Evolutionary conservation across 345 rosid genomes (phyloP).

Genomic region (Brassica nigra): DNA sequence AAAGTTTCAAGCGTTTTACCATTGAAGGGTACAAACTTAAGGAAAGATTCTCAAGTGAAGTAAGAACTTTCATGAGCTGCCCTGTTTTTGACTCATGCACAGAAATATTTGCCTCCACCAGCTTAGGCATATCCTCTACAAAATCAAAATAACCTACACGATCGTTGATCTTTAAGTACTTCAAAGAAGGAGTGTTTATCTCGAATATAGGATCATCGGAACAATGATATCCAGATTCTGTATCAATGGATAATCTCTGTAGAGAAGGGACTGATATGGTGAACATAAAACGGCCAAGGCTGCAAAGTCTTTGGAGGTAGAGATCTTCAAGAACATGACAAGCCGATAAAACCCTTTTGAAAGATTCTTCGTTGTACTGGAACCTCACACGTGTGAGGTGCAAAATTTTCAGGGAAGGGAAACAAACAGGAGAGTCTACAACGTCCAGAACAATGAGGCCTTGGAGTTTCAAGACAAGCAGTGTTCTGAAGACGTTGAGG

Average conservation of each 20-base stretch:
- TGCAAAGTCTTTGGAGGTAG: background rate
- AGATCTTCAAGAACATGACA: constrained; percentile 30
- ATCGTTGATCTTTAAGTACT: constrained; percentile 6
- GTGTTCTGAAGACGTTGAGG: background rate
- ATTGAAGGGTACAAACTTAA: background rate
- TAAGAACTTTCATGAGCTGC: constrained; percentile 6
- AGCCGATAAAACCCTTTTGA: background rate
- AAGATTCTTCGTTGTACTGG: background rate
- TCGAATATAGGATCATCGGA: background rate
- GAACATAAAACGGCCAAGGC: background rate
- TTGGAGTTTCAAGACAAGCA: constrained; percentile 13
- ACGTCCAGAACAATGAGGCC: background rate
- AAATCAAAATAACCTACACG: background rate
- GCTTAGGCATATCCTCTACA: constrained; percentile 4
- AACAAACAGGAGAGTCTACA: constrained; percentile 22
- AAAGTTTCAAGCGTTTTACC: constrained; percentile 5
- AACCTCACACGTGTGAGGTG: background rate
- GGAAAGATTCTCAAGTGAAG: constrained; percentile 7
- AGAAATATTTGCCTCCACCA: constrained; percentile 10
- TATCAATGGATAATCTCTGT: background rate
- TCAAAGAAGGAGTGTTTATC: constrained; percentile 23
- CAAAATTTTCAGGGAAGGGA: constrained; percentile 5
- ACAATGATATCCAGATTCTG: background rate
- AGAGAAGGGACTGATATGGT: constrained; percentile 31
- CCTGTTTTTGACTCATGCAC: background rate